phyloP scores from a whole-genome alignment of 495 filamentous ascomycete genomes.

The Hypoxylon lienhwacheense region DNA sequence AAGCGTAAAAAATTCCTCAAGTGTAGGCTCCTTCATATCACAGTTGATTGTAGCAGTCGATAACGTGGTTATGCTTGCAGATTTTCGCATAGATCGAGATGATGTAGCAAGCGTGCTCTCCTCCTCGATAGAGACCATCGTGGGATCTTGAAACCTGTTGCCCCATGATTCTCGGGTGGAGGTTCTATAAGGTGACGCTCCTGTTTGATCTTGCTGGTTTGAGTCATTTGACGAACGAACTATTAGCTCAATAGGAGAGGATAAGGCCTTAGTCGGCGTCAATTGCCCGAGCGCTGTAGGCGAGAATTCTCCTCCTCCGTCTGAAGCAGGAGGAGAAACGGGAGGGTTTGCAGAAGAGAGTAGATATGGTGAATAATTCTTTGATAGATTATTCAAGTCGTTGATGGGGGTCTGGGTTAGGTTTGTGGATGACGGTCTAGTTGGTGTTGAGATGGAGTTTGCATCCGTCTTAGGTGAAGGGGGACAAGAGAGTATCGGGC shows the following conservation, averaged over 20 bases:
- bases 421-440: constrained; percentile 3
- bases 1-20: constrained; percentile 50
- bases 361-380: neutral
- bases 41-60: constrained; percentile 14
- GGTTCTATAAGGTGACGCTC: neutral
- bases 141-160: constrained; percentile 20
- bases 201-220: neutral
- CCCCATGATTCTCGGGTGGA: constrained; percentile 33
- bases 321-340: constrained; percentile 25
- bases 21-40: constrained; percentile 45
- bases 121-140: neutral
- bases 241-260: constrained; percentile 15
- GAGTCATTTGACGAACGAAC: constrained; percentile 12
- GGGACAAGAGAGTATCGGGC: constrained; percentile 25
- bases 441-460: neutral
- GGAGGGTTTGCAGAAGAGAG: constrained; percentile 7
- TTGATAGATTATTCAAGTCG: neutral
- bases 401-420: neutral
- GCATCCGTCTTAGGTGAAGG: constrained; percentile 17
- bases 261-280: constrained; percentile 1
- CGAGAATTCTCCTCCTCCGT: constrained; percentile 13
- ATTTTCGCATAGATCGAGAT: constrained; percentile 24
- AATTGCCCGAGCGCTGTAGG: neutral
- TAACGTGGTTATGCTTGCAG: constrained; percentile 28
- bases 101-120: constrained; percentile 1